Base-by-base conservation (phyloP, 257 asterid genomes). In the Datura wrightii region DNA sequence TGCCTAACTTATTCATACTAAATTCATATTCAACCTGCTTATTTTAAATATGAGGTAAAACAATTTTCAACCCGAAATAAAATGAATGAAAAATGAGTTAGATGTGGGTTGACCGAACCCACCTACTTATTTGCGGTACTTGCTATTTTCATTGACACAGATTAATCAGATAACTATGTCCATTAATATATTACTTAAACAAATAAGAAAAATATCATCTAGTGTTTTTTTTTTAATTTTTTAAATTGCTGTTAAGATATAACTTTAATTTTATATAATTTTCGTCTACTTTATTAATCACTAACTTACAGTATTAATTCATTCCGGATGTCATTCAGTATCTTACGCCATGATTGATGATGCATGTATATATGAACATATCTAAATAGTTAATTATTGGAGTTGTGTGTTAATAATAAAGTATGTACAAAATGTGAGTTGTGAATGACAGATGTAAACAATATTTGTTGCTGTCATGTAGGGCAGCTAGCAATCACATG, bases 401-500 rank as follows among this genome's bases (percentile, higher is more conserved):
- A 19, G n/a, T 72, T 72, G 39, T 10, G 41, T 6, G n/a, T 24
- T 24, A n/a, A 44, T 72, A 19, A 19, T 46, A 44, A 19, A 48
- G 42, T 46, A 74, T 69, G 15, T 8, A 71, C 41, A 44, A 74
- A 74, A 11, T 74, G 42, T 74, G 81, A 74, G 81, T 50, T 74
- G 81, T 13, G 44, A 31, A 74, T 10, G 81, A 74, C 58, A 72
- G 58, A 72, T 48, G 39, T 11, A 60, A 74, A 48, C 60, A 48
- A 48, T 48, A 74, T 19, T 74, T 50, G 19, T 50, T 11, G 81
- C 44, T 74, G 81, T 48, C 81, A 48, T 48, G 24, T 74, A 74
- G 54, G 60, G 60, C 42, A 74, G 76, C 76, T 70, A 70, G 60
- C 81, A 48, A 24, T 31, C 81, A 74, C 79, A 42, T 70, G 55